Evolutionary conservation across 352 stramenopile species (phyloP).

Genomic region (Phytophthora pini): DNA sequence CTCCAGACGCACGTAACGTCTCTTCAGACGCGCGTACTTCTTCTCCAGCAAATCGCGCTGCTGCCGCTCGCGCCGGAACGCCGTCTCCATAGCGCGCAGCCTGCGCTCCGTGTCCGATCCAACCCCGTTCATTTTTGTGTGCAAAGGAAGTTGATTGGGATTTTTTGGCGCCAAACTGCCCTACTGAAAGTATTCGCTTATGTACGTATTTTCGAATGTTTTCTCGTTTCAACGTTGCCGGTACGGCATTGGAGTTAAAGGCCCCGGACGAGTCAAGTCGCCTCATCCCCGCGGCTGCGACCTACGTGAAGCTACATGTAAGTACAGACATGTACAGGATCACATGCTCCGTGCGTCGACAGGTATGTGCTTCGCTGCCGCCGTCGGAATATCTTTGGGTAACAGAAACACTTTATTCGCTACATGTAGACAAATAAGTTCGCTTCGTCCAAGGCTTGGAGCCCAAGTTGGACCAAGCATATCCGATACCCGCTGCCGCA

Average conservation of each 20-base stretch:
- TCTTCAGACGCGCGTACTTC: conserved; percentile 79
- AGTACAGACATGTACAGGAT: background rate
- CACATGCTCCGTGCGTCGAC: background rate
- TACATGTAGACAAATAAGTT: no score
- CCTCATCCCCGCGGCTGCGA: background rate
- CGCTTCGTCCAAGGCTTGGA: no score
- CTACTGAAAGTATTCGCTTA: conserved; percentile 1
- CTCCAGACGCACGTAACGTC: conserved; percentile 68
- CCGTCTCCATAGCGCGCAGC: conserved; percentile 50
- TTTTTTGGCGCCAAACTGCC: conserved; percentile 16
- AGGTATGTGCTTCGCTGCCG: no score
- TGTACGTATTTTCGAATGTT: background rate
- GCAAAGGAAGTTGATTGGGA: background rate
- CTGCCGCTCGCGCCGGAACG: conserved; percentile 54
- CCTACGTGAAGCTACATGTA: background rate
- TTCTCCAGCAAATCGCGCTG: conserved; percentile 64
- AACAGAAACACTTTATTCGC: no score
- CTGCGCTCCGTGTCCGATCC: conserved; percentile 32
- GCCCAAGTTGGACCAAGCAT: no score
- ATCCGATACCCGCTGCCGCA: no score
- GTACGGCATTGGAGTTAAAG: no score
- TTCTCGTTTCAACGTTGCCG: no score
- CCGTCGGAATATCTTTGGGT: no score
- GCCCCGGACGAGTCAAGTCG: background rate
- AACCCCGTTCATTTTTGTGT: conserved; percentile 16